Evolutionary conservation across 208 protist genomes (phyloP), one percentile per base, ranked within the genome.

Genomic region (Crithidia bombi): DNA sequence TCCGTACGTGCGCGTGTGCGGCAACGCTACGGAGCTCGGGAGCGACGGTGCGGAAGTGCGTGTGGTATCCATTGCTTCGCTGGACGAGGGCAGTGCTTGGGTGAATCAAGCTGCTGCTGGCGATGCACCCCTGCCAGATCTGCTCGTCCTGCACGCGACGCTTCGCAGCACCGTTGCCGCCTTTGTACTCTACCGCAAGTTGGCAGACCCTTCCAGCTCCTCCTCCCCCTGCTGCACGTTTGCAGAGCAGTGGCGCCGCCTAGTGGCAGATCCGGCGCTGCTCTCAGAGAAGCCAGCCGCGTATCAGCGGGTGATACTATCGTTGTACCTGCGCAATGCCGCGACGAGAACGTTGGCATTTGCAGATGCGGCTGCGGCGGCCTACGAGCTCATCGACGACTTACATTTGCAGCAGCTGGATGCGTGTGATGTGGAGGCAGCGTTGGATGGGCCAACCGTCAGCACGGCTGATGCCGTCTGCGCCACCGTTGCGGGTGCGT

Each of bases 401-500:
- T 55, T 83, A 59, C 69, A 54, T n/a, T 68, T 84, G 21, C 58
- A 72, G 69, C 72, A 70, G 38, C 51, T 89, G n/a, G 26, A 43
- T 19, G 70, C 59, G 2, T 26, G 23, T 14, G 72, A 76, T 39
- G 67, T 67, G 30, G 77, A 76, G 69, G 49, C 44, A 52, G 28
- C 32, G 51, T 25, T 64, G 46, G 9, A n/a, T 10, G 44, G 11
- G 33, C 11, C n/a, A n/a, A n/a, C 38, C 35, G 28, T 14, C 9
- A 3, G 30, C 28, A 21, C 46, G 25, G 38, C 54, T 35, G n/a
- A 51, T 36, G 73, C 65, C 52, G 69, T 87, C 49, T 50, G 56
- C 9, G 70, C 65, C 52, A 86, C 83, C 15, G 44, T 85, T 2
- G 79, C 79, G 19, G 83, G 83, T 36, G 80, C 83, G 56, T 72